Percentiles rank a stretch among this genome's conserved stretches.
These are phyloP conservation scores for Flaveria robusta DNA, from an alignment of 129 eudicot species.

Conservation along the genomic window DNA sequence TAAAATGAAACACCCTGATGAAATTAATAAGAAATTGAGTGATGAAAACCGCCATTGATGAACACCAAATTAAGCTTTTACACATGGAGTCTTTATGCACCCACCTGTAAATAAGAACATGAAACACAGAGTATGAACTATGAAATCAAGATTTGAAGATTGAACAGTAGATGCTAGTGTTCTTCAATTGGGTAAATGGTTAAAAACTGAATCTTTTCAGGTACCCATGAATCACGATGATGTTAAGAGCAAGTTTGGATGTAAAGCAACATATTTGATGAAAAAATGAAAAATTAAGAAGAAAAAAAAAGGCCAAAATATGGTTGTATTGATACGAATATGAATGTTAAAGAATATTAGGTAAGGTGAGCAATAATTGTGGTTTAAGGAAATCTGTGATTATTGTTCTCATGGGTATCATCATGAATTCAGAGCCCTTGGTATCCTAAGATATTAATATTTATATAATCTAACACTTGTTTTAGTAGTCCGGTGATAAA, in stretches of 20 bases:
- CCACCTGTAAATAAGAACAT: too few relatives aligned
- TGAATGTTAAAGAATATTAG: slow-evolving; percentile 22
- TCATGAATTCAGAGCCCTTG: slow-evolving; percentile 19
- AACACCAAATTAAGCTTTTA: slow-evolving; percentile 12
- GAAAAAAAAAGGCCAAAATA: neutral
- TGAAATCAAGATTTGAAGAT: slow-evolving; percentile 23
- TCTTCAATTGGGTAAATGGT: slow-evolving; percentile 4
- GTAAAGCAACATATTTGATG: slow-evolving; percentile 29
- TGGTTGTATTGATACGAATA: neutral
- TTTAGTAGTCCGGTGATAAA: too few relatives aligned
- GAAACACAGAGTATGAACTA: neutral
- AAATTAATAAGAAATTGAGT: slow-evolving; percentile 26
- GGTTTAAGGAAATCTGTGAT: slow-evolving; percentile 39
- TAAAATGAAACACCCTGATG: slow-evolving; percentile 32
- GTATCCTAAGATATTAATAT: slow-evolving; percentile 31
- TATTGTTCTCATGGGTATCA: slow-evolving; percentile 30
- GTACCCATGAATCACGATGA: slow-evolving; percentile 24
- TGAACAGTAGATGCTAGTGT: neutral
- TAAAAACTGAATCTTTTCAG: slow-evolving; percentile 21
- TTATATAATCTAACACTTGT: too few relatives aligned
- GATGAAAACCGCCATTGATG: too few relatives aligned
- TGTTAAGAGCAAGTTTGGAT: slow-evolving; percentile 29
- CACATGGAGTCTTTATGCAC: neutral
- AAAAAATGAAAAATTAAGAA: neutral
- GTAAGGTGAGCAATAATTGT: slow-evolving; percentile 37